Base-by-base conservation (phyloP, 73 alveolate genomes). In the Symbiodinium pilosum region DNA sequence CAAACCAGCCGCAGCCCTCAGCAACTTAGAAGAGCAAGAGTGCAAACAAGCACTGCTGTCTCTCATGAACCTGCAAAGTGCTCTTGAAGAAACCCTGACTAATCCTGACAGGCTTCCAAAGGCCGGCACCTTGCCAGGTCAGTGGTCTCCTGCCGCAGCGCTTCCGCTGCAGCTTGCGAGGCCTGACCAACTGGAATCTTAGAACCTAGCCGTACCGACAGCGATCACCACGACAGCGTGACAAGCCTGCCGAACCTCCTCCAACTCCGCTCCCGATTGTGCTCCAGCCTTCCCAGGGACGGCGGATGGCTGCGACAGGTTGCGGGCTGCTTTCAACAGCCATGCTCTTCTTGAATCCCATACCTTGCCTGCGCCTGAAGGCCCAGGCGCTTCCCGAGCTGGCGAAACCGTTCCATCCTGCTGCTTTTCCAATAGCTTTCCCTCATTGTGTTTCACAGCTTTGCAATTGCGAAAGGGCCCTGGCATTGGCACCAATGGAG, bases 381-480 rank as follows among this genome's bases (percentile, higher is more conserved):
- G 11, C 95, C 95, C 24, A 88, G 95, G 11, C 95, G 95, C 83
- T 88, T 88, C 34, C 87, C 87, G 30, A 88, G 71, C 87, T 59
- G 47, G 28, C 95, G 95, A 71, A 88, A 88, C 39, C 95, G 95
- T 34, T 88, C 95, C 95, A 64, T 54, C 95, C 95, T 88, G 39
- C 26, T 47, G 38, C 38, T 59, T 59, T 16, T 16, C 77, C 77
- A 5, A 26, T 14, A 59, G 77, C 77, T 39, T 83, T n/a, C 40
- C 28, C 38, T 20, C 36, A 16, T 2, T 0, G 36, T 8, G 11
- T 4, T 16, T 14, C 21, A 9, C 86, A 30, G 38, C 41, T 75
- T 44, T 75, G 44, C 1, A 41, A 41, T 14, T 47, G 14, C 59
- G 59, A 6, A 47, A 6, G 21, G 59, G 59, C 21, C 59, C 64